Evolutionary conservation across 176 grass and related monocot species (phyloP).

Genomic region (Ananas comosus): DNA sequence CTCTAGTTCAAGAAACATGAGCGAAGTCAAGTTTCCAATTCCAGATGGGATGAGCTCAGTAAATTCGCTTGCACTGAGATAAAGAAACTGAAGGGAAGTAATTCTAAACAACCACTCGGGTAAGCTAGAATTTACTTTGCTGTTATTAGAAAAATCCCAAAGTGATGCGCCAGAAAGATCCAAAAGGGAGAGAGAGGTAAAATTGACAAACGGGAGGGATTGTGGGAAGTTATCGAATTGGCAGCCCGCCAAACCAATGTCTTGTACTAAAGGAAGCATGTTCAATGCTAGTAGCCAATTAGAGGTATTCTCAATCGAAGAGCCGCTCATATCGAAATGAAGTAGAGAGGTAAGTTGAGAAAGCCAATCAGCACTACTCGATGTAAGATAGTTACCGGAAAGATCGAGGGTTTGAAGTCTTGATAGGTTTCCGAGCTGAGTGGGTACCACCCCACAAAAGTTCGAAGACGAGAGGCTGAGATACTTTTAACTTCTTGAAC

Average conservation of each 20-base stretch:
- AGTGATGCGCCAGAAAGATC: slow-evolving; percentile 14
- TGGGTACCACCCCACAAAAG: slow-evolving; percentile 14
- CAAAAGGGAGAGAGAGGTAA: slow-evolving; percentile 9
- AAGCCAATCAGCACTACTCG: neutral
- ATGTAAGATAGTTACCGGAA: neutral
- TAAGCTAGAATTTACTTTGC: too few species aligned
- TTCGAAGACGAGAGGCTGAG: neutral
- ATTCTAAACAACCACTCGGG: too few species aligned
- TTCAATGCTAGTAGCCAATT: slow-evolving; percentile 11
- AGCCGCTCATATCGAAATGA: neutral
- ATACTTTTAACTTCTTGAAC: neutral
- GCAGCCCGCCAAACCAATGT: neutral
- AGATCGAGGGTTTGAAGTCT: slow-evolving; percentile 27
- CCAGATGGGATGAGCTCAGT: neutral
- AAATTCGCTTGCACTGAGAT: too few species aligned
- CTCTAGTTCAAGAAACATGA: neutral
- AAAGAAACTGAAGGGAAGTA: too few species aligned
- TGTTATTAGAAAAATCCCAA: too few species aligned
- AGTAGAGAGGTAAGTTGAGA: too few species aligned
- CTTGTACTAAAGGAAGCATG: neutral
- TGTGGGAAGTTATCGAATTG: too few species aligned
- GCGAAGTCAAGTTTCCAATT: neutral
- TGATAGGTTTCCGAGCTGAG: slow-evolving; percentile 36
- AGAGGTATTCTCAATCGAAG: neutral
- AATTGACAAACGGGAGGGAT: too few species aligned